A percentile compares a stretch with the other conserved stretches of the same genome.
Evolutionary conservation across 2,329 filamentous ascomycete species (phyloP).

Genomic region (Eutypa lata): DNA sequence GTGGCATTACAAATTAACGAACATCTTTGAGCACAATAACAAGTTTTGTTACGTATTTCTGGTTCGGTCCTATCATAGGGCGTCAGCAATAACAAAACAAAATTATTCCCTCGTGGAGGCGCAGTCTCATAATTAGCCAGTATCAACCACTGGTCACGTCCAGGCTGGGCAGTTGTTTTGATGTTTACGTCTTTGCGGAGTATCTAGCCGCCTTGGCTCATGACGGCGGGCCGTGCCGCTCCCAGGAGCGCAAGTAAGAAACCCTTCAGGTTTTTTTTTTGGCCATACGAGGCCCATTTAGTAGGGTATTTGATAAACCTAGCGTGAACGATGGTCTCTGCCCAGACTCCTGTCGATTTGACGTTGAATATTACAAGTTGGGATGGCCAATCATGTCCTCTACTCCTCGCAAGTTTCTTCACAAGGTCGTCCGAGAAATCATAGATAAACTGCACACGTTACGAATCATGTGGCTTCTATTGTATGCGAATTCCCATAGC

Average conservation of each 20-base stretch:
- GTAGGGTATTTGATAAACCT: too few relatives aligned
- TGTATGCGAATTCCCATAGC: slow-evolving; percentile 24
- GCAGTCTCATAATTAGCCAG: background rate
- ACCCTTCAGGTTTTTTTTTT: background rate
- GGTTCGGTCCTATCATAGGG: background rate
- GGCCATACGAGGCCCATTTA: too few relatives aligned
- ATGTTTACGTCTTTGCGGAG: background rate
- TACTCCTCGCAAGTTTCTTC: background rate
- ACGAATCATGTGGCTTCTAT: slow-evolving; percentile 28
- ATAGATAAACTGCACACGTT: slow-evolving; percentile 18
- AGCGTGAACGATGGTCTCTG: too few relatives aligned
- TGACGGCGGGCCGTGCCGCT: background rate
- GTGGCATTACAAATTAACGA: background rate
- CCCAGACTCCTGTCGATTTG: too few relatives aligned
- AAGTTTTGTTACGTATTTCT: background rate
- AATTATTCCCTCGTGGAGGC: background rate
- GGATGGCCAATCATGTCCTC: slow-evolving; percentile 10
- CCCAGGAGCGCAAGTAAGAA: background rate
- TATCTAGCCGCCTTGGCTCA: background rate
- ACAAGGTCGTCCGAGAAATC: slow-evolving; percentile 10
- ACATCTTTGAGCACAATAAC: too few relatives aligned
- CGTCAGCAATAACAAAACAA: background rate
- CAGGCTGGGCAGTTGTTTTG: background rate
- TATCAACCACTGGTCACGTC: background rate
- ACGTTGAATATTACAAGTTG: too few relatives aligned